Conservation (phyloP, 2,329 filamentous ascomycete species). For the Trichoderma afroharzianum region DNA sequence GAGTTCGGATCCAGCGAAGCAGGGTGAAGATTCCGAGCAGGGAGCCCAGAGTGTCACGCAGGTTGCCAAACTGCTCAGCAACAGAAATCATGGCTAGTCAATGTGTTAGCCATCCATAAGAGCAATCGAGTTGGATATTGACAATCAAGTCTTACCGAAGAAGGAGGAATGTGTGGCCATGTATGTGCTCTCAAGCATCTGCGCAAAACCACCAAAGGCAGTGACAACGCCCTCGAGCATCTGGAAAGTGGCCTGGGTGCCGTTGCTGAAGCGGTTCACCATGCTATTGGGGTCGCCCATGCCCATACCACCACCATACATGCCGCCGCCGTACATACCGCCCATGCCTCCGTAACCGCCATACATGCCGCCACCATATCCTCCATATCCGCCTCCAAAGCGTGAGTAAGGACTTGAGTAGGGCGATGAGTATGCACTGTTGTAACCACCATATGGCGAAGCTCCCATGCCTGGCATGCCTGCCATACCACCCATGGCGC, state of each 20-base stretch:
- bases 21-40: conserved; percentile 93
- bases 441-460: conserved; percentile 47
- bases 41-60: conserved; percentile 89
- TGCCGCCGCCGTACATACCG: conserved; percentile 46
- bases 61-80: conserved; percentile 91
- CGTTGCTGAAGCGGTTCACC: conserved; percentile 92
- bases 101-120: background rate
- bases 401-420: conserved; percentile 43
- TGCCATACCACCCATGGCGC: conserved; percentile 25
- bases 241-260: conserved; percentile 94
- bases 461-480: conserved; percentile 46
- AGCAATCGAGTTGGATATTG: background rate
- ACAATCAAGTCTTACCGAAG: conserved; percentile 67
- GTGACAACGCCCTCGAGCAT: conserved; percentile 96
- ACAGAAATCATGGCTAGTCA: conserved; percentile 89
- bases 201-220: conserved; percentile 94
- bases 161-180: conserved; percentile 99
- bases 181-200: conserved; percentile 99
- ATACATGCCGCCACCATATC: conserved; percentile 35
- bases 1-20: conserved; percentile 88
- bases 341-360: conserved; percentile 38
- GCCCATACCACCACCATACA: conserved; percentile 45
- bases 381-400: conserved; percentile 39
- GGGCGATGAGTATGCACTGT: conserved; percentile 37
- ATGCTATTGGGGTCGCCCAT: conserved; percentile 84